Conservation (phyloP, 2,329 filamentous ascomycete species). For the Plectosphaerella plurivora region DNA sequence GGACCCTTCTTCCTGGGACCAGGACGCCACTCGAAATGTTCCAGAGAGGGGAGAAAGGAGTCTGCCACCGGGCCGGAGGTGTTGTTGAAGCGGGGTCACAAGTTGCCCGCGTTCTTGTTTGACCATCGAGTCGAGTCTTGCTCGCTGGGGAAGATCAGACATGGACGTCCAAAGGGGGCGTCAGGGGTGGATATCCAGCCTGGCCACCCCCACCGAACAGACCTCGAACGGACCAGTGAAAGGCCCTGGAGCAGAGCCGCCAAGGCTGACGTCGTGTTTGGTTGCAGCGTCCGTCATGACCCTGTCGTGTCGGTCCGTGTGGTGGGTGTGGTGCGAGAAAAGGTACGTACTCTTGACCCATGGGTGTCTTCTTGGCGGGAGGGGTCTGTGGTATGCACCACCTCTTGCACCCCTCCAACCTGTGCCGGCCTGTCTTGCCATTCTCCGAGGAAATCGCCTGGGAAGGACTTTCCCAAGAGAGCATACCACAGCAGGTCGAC, state of each 20-base stretch:
- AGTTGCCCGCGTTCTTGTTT: not conserved
- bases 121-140: not conserved
- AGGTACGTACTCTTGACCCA: not conserved
- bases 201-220: conserved; percentile 1
- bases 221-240: not conserved
- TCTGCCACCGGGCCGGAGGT: not conserved
- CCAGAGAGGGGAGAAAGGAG: too few species aligned
- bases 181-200: not conserved
- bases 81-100: too few species aligned
- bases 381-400: not conserved
- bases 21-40: too few species aligned
- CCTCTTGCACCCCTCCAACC: not conserved
- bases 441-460: not conserved
- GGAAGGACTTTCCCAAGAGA: too few species aligned
- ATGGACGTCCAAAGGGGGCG: not conserved
- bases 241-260: conserved; percentile 8
- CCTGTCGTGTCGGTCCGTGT: conserved; percentile 7
- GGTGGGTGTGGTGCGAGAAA: not conserved
- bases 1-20: too few species aligned
- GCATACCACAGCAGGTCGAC: too few species aligned
- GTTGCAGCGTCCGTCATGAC: conserved; percentile 2
- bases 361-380: not conserved
- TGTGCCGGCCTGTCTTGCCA: conserved; percentile 3
- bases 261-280: conserved; percentile 11
- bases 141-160: not conserved